A percentile compares a stretch with the other conserved stretches of the same genome.
Evolutionary conservation across 1,284 basidiomycete genomes (phyloP).

Genomic region (Grifola frondosa): DNA sequence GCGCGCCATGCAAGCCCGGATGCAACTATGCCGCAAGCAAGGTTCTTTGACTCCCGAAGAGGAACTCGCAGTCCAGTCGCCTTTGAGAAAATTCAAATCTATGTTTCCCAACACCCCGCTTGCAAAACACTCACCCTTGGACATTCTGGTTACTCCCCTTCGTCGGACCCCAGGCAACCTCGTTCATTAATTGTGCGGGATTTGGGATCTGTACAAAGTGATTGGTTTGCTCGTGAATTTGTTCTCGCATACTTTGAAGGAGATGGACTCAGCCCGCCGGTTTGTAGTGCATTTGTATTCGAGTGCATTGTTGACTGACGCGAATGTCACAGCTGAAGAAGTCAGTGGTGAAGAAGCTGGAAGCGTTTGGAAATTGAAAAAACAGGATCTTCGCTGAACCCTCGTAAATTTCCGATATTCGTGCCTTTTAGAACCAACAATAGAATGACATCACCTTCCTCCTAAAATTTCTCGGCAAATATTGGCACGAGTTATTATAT

Average conservation of each 20-base stretch:
- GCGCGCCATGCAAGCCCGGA: constrained; percentile 68
- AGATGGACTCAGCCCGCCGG: constrained; percentile 67
- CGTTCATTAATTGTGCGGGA: constrained; percentile 69
- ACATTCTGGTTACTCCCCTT: constrained; percentile 61
- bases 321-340: constrained; percentile 26
- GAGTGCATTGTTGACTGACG: not conserved
- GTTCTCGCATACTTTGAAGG: constrained; percentile 74
- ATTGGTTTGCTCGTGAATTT: constrained; percentile 75
- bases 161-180: constrained; percentile 42
- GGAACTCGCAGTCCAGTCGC: constrained; percentile 54
- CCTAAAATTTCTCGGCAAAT: too few relatives aligned
- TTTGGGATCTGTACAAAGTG: constrained; percentile 65
- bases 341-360: constrained; percentile 26
- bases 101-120: constrained; percentile 72
- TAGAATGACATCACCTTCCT: too few relatives aligned
- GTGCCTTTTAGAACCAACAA: too few relatives aligned
- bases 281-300: constrained; percentile 35
- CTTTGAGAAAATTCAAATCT: constrained; percentile 70
- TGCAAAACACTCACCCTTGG: constrained; percentile 63
- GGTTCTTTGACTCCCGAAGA: constrained; percentile 57
- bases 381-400: too few relatives aligned
- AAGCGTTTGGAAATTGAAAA: too few relatives aligned
- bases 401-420: too few relatives aligned
- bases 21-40: constrained; percentile 53
- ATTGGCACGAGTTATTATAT: too few relatives aligned